A percentile compares a stretch with the other conserved stretches of the same genome.
Conservation (phyloP, 352 stramenopile species). For the Phytophthora meadii region DNA sequence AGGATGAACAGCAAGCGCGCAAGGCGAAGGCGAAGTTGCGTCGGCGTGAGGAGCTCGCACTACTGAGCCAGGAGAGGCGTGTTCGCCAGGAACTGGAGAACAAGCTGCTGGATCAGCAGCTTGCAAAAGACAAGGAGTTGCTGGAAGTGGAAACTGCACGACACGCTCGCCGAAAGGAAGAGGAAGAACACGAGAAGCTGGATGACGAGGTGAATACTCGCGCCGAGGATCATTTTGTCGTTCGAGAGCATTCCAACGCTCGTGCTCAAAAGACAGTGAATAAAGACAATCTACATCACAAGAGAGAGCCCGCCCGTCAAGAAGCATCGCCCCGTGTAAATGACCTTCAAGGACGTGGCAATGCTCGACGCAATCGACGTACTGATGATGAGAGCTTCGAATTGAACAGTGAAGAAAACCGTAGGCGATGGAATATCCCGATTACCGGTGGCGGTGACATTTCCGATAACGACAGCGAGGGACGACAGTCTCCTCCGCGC, state of each 20-base stretch:
- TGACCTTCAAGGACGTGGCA: neutral
- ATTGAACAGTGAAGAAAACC: slow-evolving; percentile 9
- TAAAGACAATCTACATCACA: neutral
- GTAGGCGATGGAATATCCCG: slow-evolving; percentile 16
- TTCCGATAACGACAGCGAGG: slow-evolving; percentile 2
- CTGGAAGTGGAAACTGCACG: slow-evolving; percentile 48
- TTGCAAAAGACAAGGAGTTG: slow-evolving; percentile 57
- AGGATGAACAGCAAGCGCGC: slow-evolving; percentile 60
- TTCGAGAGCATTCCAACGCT: neutral
- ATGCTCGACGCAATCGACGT: neutral
- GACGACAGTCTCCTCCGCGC: slow-evolving; percentile 4
- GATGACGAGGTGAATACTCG: slow-evolving; percentile 33
- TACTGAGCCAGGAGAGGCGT: slow-evolving; percentile 59
- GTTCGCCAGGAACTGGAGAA: slow-evolving; percentile 66
- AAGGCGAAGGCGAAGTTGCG: slow-evolving; percentile 43
- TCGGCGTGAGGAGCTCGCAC: slow-evolving; percentile 48
- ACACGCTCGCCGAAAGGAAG: slow-evolving; percentile 36
- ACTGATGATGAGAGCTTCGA: slow-evolving; percentile 14
- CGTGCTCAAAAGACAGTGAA: slow-evolving; percentile 1
- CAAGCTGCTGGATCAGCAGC: slow-evolving; percentile 45
- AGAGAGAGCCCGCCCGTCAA: slow-evolving; percentile 13
- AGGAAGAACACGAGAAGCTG: slow-evolving; percentile 35
- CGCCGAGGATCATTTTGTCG: slow-evolving; percentile 17
- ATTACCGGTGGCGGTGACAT: slow-evolving; percentile 8
- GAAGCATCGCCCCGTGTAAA: neutral